Base-by-base conservation (phyloP, 2,329 filamentous ascomycete genomes). In the Lachnellula cervina region DNA sequence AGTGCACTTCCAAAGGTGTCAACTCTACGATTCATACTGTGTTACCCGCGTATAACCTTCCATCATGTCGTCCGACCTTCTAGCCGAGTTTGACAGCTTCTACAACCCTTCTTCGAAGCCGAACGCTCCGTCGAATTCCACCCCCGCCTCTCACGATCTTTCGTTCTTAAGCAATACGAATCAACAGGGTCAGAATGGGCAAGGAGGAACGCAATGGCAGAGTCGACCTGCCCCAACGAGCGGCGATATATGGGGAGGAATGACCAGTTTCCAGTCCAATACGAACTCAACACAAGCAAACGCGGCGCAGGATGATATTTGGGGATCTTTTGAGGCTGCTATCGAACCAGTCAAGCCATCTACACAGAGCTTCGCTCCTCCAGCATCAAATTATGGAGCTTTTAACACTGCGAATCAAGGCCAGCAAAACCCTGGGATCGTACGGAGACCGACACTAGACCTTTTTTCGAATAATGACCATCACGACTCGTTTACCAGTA, bases 21-120 rank as follows among this genome's bases (percentile, higher is more conserved):
- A 32, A 47, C 2, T 34, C 44, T n/a, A 44, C n/a, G 11, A 44
- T 25, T 11, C 5, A 44, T 21, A 13, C 11, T 16, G 44, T 47
- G 44, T 13, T 16, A 47, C 21, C 23, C 16, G 13, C 25, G 13
- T 16, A 46, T 16, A 19, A 16, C 35, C 37, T 34, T 32, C 34
- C 55, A 58, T 34, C 21, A 87, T 86, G 83, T 87, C 83, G 63
- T 81, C 82, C 59, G 82, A 86, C 70, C 78, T 87, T 55, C 83
- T 86, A 66, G 83, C 82, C 54, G 80, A 83, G 62, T 85, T 87
- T 63, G 81, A 80, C 65, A 74, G 72, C 63, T 72, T 76, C 61
- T 75, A 78, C 51, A 63, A 62, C 58, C 59, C 70, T 56, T 65
- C 73, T 32, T 63, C 62, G 46, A 62, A 32, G 28, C 28, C 28